Evolutionary conservation across 305 asterid species (phyloP).

Genomic region (Coffea humblotiana): DNA sequence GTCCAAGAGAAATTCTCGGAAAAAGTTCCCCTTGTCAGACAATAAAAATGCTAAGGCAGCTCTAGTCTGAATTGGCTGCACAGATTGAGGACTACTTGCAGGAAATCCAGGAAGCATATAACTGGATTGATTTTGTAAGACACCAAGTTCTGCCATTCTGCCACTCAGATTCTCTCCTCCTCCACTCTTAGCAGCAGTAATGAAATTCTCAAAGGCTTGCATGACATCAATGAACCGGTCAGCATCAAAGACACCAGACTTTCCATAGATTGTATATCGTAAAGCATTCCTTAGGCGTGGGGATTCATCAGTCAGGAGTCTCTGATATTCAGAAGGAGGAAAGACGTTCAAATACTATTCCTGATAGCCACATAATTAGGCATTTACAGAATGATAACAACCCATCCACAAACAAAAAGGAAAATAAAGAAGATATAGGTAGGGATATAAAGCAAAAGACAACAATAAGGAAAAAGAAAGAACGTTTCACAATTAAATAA

Average conservation of each 20-base stretch:
- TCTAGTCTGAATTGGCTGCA: slow-evolving; percentile 82
- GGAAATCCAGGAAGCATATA: slow-evolving; percentile 46
- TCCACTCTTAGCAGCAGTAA: slow-evolving; percentile 97
- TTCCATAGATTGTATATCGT: slow-evolving; percentile 93
- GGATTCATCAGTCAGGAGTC: slow-evolving; percentile 95
- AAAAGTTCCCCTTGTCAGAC: slow-evolving; percentile 92
- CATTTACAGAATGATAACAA: not conserved
- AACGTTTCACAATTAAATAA: not conserved
- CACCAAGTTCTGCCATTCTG: slow-evolving; percentile 97
- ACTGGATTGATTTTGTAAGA: slow-evolving; percentile 57
- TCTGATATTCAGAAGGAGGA: slow-evolving; percentile 37
- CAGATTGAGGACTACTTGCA: slow-evolving; percentile 38
- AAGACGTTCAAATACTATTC: slow-evolving; percentile 6
- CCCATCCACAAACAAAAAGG: not conserved
- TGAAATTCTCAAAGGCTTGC: slow-evolving; percentile 99
- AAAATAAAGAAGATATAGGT: not conserved
- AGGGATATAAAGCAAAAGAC: not conserved
- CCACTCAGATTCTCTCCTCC: slow-evolving; percentile 93
- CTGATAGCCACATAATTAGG: not conserved
- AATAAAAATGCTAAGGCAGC: slow-evolving; percentile 90
- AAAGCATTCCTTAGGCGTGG: slow-evolving; percentile 86
- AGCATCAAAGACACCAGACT: slow-evolving; percentile 90
- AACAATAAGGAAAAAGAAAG: not conserved
- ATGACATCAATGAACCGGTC: slow-evolving; percentile 97
- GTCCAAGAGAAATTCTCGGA: slow-evolving; percentile 88